Evolutionary conservation across 2,329 filamentous ascomycete species (phyloP).

Genomic region (Diaporthe sp.): DNA sequence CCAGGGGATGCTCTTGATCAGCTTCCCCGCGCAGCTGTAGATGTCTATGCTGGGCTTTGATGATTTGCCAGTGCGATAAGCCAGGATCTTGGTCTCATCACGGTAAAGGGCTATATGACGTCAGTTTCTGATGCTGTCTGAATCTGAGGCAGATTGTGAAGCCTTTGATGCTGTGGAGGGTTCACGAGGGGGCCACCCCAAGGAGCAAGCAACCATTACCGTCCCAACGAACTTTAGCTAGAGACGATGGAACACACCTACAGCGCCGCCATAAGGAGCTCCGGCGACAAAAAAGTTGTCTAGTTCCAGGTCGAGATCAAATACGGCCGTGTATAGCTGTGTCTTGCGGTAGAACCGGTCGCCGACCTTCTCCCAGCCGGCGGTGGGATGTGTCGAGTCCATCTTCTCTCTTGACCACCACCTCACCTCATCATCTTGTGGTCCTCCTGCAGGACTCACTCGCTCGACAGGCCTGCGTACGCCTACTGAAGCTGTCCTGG

Average conservation of each 20-base stretch:
- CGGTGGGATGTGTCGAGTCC: slow-evolving; percentile 76
- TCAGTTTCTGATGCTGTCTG: slow-evolving; percentile 44
- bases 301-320: slow-evolving; percentile 92
- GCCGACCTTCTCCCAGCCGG: slow-evolving; percentile 94
- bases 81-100: slow-evolving; percentile 86
- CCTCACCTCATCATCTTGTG: slow-evolving; percentile 38
- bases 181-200: background rate
- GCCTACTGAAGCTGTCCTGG: background rate
- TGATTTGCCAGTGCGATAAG: slow-evolving; percentile 78
- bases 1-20: slow-evolving; percentile 89
- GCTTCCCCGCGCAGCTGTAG: slow-evolving; percentile 92
- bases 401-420: slow-evolving; percentile 56
- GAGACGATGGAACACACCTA: slow-evolving; percentile 73
- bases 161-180: background rate
- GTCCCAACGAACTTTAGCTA: background rate
- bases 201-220: background rate
- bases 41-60: slow-evolving; percentile 91
- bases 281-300: slow-evolving; percentile 94
- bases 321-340: slow-evolving; percentile 91
- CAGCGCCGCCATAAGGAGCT: slow-evolving; percentile 91
- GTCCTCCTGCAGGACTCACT: slow-evolving; percentile 5
- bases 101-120: slow-evolving; percentile 80
- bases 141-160: background rate
- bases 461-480: background rate
- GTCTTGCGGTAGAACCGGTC: slow-evolving; percentile 96